Evolutionary conservation across 352 stramenopile genomes (phyloP).

Genomic region (Peronospora belbahrii): DNA sequence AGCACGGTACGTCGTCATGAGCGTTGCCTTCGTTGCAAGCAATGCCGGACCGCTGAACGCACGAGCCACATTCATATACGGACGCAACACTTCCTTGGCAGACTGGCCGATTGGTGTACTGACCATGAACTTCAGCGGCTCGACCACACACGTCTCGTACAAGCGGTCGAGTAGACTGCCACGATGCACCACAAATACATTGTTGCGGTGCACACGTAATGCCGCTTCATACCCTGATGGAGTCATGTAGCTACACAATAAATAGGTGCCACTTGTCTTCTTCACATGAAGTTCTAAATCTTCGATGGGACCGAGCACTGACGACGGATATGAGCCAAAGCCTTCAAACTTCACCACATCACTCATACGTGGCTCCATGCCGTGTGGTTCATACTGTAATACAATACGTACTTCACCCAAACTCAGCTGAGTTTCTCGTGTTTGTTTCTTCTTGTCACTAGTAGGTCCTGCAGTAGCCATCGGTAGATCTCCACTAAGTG

Average conservation of each 20-base stretch:
- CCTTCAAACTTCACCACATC: constrained; percentile 75
- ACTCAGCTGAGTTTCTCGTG: constrained; percentile 29
- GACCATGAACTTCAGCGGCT: constrained; percentile 64
- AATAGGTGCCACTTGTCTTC: constrained; percentile 70
- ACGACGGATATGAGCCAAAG: constrained; percentile 65
- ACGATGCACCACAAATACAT: constrained; percentile 68
- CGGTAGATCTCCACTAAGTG: constrained; percentile 41
- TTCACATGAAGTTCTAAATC: constrained; percentile 74
- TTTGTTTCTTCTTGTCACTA: constrained; percentile 34
- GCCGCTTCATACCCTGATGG: constrained; percentile 53
- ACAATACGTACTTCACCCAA: constrained; percentile 70
- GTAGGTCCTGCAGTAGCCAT: constrained; percentile 2
- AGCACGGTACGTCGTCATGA: constrained; percentile 63
- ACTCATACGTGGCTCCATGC: constrained; percentile 62
- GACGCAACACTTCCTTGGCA: constrained; percentile 40
- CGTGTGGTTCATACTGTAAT: constrained; percentile 71
- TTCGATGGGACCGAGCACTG: constrained; percentile 49
- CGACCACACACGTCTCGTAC: constrained; percentile 56
- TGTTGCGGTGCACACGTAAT: constrained; percentile 68
- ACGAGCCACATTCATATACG: constrained; percentile 61
- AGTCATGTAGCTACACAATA: constrained; percentile 67
- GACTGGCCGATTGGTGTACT: constrained; percentile 58
- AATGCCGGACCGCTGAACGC: constrained; percentile 68
- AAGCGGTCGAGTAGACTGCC: constrained; percentile 61
- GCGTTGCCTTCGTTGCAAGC: constrained; percentile 49